Percentiles rank a stretch among this genome's conserved stretches.
phyloP scores from a whole-genome alignment of 441 rosid genomes.

The Gossypium schwendimanii region DNA sequence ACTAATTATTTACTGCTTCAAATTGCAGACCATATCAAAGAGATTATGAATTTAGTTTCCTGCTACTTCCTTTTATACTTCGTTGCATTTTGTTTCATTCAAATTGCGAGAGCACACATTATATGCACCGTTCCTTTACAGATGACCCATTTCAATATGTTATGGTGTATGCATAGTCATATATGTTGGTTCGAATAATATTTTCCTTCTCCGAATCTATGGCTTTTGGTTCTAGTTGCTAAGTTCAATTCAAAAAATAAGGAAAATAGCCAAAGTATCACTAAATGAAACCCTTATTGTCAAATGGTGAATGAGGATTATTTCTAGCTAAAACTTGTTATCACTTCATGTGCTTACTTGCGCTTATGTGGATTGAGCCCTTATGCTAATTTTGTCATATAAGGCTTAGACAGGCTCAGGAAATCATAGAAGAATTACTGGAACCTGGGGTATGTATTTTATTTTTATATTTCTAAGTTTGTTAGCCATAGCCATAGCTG shows the following conservation, averaged over 20 bases:
- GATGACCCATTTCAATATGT: background rate
- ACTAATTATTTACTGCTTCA: conserved; percentile 1
- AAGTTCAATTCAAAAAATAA: background rate
- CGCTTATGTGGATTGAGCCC: background rate
- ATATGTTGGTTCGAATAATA: background rate
- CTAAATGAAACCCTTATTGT: background rate
- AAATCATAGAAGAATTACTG: conserved; percentile 81
- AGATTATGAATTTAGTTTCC: background rate
- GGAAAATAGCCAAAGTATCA: background rate
- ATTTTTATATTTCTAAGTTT: background rate
- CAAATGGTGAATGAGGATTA: background rate
- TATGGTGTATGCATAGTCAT: background rate
- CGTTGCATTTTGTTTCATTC: background rate
- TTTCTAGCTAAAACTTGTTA: background rate
- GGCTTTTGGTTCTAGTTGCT: background rate
- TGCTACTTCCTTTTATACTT: background rate
- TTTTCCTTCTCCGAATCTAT: background rate
- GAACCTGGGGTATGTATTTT: conserved; percentile 70
- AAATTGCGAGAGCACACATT: background rate
- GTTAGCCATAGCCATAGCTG: background rate
- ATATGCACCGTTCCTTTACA: background rate
- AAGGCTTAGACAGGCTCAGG: conserved; percentile 86
- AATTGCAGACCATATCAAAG: background rate
- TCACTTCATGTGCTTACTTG: background rate
- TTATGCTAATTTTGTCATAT: conserved; percentile 69